Percentiles rank a stretch among this genome's conserved stretches.
Conservation (phyloP, 352 stramenopile genomes). For the Phytophthora syringae region DNA sequence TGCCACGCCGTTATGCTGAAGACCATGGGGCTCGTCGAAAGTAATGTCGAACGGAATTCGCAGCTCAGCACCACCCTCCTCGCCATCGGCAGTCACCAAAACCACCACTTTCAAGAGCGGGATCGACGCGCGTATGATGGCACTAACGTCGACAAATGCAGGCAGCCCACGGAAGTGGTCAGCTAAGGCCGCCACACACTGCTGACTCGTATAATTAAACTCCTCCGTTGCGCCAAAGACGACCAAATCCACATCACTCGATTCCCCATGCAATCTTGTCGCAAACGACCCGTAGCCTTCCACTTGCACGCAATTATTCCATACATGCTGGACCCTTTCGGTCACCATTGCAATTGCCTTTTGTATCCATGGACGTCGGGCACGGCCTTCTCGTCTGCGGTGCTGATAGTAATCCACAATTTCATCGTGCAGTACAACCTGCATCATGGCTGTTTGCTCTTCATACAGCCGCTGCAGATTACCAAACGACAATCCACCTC, state of each 20-base stretch:
- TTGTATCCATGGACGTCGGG: constrained; percentile 48
- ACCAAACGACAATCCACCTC: constrained; percentile 53
- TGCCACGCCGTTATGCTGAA: constrained; percentile 75
- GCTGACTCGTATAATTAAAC: constrained; percentile 52
- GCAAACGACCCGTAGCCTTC: constrained; percentile 82
- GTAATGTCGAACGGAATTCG: constrained; percentile 85
- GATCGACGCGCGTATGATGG: constrained; percentile 74
- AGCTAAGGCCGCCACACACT: constrained; percentile 53
- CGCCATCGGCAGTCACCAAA: constrained; percentile 29
- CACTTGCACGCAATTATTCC: constrained; percentile 54
- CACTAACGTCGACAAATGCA: constrained; percentile 64
- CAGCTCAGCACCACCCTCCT: constrained; percentile 17
- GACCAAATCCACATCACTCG: constrained; percentile 84
- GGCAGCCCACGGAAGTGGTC: constrained; percentile 32
- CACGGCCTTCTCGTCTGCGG: constrained; percentile 45
- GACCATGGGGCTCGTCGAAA: constrained; percentile 70
- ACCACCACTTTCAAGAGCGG: constrained; percentile 84
- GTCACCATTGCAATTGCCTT: constrained; percentile 59
- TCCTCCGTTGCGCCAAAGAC: constrained; percentile 72
- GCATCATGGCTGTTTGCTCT: constrained; percentile 80
- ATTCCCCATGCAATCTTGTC: constrained; percentile 63
- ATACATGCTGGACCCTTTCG: constrained; percentile 51
- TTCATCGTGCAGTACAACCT: constrained; percentile 81
- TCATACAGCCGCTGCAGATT: constrained; percentile 84
- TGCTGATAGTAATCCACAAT: constrained; percentile 69